Base-by-base conservation (phyloP, 73 alveolate species). In the Symbiodinium natans region DNA sequence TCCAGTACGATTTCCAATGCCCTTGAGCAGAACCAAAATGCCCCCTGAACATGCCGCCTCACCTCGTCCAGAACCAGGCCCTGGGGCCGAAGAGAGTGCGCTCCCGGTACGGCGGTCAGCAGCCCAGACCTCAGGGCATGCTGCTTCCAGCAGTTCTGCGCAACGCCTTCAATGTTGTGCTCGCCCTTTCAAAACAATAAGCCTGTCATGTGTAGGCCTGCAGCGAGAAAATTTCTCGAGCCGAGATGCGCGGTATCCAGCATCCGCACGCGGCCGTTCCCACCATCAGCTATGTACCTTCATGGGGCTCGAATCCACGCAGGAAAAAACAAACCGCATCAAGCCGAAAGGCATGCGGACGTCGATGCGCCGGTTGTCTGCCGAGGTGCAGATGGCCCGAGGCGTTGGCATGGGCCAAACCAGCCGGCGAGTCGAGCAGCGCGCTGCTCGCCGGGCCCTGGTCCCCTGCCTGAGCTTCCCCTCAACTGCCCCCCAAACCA, bases 261-360 rank as follows among this genome's bases (percentile, higher is more conserved):
- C 31, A n/a, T 29, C 13, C 59, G 97, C 82, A 90, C 80, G 31
- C 80, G 97, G 52, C 80, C 77, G 54, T 90, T 68, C 31, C 97
- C 97, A 7, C 84, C 54, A 86, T 86, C 94, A 0, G 97, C 46
- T 31, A 90, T 90, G 88, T 90, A 90, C 80, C 80, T 63, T 36
- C n/a, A 19, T 27, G 21, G 68, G n/a, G n/a, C n/a, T n/a, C n/a
- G n/a, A n/a, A n/a, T n/a, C n/a, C n/a, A n/a, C n/a, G n/a, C n/a
- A n/a, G n/a, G n/a, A n/a, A n/a, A n/a, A n/a, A n/a, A 15, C 27
- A 15, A n/a, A n/a, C n/a, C n/a, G n/a, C 74, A 56, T 8, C 31
- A 13, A 13, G 33, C 59, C 13, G 21, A 46, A 46, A 9, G 38
- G 38, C 31, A 1, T 9, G 36, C 29, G 19, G 0, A 52, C 71